These are phyloP conservation scores for Apiotrichum siamense DNA, from an alignment of 1,284 basidiomycete species.

Conservation along the genomic window DNA sequence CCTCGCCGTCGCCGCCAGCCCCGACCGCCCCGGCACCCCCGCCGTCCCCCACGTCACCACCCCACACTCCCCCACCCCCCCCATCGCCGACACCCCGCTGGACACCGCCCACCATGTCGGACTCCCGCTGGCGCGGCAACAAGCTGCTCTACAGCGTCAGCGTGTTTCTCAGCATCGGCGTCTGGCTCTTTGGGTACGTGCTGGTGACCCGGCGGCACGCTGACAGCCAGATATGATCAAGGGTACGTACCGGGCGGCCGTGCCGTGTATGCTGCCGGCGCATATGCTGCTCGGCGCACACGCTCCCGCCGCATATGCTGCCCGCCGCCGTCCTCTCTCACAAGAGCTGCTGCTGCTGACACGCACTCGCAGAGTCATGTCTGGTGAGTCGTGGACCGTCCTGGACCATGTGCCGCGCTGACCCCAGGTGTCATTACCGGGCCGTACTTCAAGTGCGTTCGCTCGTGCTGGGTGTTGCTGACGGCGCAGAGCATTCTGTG, in stretches of 20 bases:
- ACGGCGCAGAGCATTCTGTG: conserved; percentile 29
- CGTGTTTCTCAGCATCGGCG: conserved; percentile 49
- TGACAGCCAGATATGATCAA: conserved; percentile 65
- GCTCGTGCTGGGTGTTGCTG: background rate
- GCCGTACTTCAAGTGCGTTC: conserved; percentile 64
- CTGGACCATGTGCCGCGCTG: conserved; percentile 5
- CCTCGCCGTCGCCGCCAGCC: too few species aligned
- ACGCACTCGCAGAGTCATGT: conserved; percentile 33
- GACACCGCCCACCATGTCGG: background rate
- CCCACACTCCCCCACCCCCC: too few species aligned
- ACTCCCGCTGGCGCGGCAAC: conserved; percentile 52
- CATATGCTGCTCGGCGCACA: too few species aligned
- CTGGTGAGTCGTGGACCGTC: conserved; percentile 30
- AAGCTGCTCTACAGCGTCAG: conserved; percentile 55
- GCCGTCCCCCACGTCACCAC: too few species aligned
- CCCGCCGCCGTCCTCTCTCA: background rate
- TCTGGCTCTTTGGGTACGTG: conserved; percentile 58
- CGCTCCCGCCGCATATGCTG: too few species aligned
- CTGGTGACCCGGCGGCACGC: background rate
- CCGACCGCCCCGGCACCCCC: too few species aligned
- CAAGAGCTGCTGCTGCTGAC: too few species aligned
- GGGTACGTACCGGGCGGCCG: conserved; percentile 54
- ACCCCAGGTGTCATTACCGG: conserved; percentile 77
- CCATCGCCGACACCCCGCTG: too few species aligned
- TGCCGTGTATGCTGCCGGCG: background rate